Evolutionary conservation across 208 protist genomes (phyloP).

Genomic region (Acanthamoeba lenticulata): DNA sequence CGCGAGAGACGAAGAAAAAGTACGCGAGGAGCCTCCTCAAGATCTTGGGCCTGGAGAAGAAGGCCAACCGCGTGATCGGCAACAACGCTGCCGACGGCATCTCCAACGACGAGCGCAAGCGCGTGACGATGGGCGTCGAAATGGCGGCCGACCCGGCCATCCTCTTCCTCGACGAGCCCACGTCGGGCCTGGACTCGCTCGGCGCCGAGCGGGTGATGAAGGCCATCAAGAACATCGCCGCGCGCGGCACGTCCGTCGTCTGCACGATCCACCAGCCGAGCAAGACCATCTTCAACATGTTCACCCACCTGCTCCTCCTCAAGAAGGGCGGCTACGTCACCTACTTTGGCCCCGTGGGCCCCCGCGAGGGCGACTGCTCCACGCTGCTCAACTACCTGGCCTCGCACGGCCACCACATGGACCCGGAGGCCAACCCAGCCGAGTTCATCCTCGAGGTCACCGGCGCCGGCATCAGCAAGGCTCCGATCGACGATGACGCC

Average conservation of each 20-base stretch:
- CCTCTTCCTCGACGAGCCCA: constrained; percentile 25
- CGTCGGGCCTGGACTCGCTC: constrained; percentile 45
- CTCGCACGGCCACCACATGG: not conserved
- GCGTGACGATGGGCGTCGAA: constrained; percentile 78
- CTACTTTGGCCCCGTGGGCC: constrained; percentile 9
- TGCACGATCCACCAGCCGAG: too few relatives aligned
- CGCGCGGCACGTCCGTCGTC: not conserved
- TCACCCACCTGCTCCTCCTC: too few relatives aligned
- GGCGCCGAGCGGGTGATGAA: constrained; percentile 38
- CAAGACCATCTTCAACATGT: too few relatives aligned
- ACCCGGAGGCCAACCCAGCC: constrained; percentile 26
- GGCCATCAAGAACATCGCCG: constrained; percentile 16
- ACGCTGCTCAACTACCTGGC: not conserved
- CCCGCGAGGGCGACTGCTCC: not conserved
- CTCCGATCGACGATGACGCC: not conserved
- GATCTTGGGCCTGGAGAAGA: not conserved
- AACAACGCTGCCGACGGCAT: constrained; percentile 34
- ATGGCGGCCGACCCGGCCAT: too few relatives aligned
- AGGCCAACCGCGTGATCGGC: not conserved
- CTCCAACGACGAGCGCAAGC: constrained; percentile 65
- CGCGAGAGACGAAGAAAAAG: not conserved
- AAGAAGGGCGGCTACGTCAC: too few relatives aligned
- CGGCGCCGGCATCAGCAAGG: not conserved
- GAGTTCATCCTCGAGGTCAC: constrained; percentile 52
- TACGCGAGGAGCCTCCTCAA: not conserved